Evolutionary conservation across 2,329 filamentous ascomycete genomes (phyloP), one percentile per base, ranked within the genome.

Genomic region (Talaromyces atroroseus): DNA sequence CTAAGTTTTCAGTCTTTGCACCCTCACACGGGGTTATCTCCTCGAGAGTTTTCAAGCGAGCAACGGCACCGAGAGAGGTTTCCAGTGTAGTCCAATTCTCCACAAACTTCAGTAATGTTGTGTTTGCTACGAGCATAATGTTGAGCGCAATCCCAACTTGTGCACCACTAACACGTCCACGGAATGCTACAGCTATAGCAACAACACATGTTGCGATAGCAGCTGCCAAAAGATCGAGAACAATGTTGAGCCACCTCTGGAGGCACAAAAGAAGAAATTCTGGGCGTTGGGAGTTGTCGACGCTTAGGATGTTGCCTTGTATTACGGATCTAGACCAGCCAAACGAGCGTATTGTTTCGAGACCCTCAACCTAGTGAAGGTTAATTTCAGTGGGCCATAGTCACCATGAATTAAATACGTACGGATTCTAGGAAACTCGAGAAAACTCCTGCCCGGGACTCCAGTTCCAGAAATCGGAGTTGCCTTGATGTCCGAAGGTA

Each of bases 401-500:
- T 23, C 5, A 2, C 24, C 1, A 21, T n/a, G 18, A 8, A 18
- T 48, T 42, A 12, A n/a, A 48, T 45, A 40, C 76, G 75, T 47
- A 83, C 74, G 2, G 78, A 79, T 59, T 84, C 82, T 23, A 78
- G 71, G 60, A 84, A 85, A 56, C 84, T 72, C 18, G 74, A 80
- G 69, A 80, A 84, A 0, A 85, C 68, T 0, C 81, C 82, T 0
- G 78, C 78, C 61, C 85, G 84, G 1, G 80, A 76, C 65, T 86
- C 84, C 0, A 87, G 74, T 46, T 86, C 83, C 6, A 87, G 65
- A 21, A 84, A 74, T 47, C 83, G 76, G 7, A 87, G 65, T 64
- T 86, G 83, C 0, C 82, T 72, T 1, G 82, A 85, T 0, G 83
- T 86, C 0, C 80, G 74, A 2, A 86, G 73, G 60, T 86, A 86